Percentiles rank a stretch among this genome's conserved stretches.
Evolutionary conservation across 176 grass and related monocot species (phyloP).

Genomic region (Microstegium vimineum): DNA sequence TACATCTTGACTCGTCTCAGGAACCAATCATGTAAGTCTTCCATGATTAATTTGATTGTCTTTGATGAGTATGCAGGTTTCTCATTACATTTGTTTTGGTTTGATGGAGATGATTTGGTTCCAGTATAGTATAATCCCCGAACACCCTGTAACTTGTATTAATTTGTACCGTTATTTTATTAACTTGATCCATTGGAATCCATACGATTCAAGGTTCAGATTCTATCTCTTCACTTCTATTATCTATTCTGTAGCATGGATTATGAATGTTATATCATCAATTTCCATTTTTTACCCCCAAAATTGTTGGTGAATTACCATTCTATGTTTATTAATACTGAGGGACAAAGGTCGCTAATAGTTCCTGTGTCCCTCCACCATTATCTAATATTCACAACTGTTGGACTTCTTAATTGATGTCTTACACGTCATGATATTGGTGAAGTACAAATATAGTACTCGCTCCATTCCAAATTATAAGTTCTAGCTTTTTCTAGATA

Average conservation of each 20-base stretch:
- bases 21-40: constrained; percentile 65
- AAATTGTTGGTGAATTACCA: neutral
- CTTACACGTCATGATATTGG: neutral
- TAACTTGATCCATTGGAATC: neutral
- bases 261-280: neutral
- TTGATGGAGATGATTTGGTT: neutral
- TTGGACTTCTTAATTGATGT: neutral
- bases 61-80: neutral
- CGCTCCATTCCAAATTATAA: neutral
- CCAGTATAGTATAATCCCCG: neutral
- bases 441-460: neutral
- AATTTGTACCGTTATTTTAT: neutral
- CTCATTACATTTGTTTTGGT: neutral
- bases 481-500: neutral
- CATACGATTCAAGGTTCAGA: neutral
- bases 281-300: neutral
- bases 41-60: constrained; percentile 26
- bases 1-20: constrained; percentile 61
- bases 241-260: neutral
- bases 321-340: neutral
- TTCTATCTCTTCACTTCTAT: neutral
- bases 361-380: neutral
- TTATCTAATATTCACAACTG: neutral
- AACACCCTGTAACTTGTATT: neutral
- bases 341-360: neutral